Conservation (phyloP, 2,329 filamentous ascomycete genomes). For the Colletotrichum melonis region DNA sequence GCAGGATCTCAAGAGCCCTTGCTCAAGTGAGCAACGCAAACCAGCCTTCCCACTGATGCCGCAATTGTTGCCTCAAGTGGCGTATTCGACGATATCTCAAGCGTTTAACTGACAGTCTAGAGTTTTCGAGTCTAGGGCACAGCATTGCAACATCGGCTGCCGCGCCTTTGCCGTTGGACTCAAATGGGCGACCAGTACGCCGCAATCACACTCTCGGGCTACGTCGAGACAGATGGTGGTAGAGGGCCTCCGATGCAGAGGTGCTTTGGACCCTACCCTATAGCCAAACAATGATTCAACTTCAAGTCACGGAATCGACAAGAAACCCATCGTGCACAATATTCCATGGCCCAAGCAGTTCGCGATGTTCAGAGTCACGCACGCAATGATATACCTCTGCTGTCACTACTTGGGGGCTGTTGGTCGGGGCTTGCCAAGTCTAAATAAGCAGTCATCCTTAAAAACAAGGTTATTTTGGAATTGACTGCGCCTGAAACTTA, state of each 20-base stretch:
- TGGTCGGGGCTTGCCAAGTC: constrained; percentile 7
- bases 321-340: too few relatives aligned
- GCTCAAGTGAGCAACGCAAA: background rate
- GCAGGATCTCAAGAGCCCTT: background rate
- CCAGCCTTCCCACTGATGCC: background rate
- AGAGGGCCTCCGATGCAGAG: background rate
- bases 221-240: background rate
- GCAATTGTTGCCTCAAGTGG: background rate
- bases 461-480: constrained; percentile 28
- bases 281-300: background rate
- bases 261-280: background rate
- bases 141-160: background rate
- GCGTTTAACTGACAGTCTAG: background rate
- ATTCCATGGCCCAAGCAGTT: too few relatives aligned
- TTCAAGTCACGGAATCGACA: background rate
- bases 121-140: background rate
- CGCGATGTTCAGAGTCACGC: background rate
- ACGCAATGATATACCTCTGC: background rate
- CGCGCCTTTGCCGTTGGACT: background rate
- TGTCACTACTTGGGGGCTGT: background rate
- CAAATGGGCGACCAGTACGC: background rate
- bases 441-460: constrained; percentile 23
- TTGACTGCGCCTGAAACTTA: constrained; percentile 13
- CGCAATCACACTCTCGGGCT: background rate
- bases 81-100: background rate